phyloP scores from a whole-genome alignment of 495 filamentous ascomycete species.

The Talaromyces stipitatus region DNA sequence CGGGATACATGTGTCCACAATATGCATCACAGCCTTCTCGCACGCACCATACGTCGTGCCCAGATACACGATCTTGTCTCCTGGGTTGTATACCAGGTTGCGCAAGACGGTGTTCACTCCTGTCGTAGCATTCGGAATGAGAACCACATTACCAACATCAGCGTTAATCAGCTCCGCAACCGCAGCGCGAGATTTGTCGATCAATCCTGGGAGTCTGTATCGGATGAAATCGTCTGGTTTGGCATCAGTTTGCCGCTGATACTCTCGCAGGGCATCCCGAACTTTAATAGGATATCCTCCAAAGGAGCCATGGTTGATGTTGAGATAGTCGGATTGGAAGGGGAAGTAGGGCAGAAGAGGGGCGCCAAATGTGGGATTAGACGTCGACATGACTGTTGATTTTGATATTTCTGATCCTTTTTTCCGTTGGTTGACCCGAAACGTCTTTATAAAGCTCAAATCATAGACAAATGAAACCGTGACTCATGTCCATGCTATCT shows the following conservation, averaged over 20 bases:
- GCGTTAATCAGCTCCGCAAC: constrained; percentile 56
- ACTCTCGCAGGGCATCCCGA: constrained; percentile 41
- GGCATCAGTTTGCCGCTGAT: constrained; percentile 51
- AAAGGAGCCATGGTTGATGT: constrained; percentile 53
- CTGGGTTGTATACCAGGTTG: constrained; percentile 48
- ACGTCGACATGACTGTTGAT: neutral
- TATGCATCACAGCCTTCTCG: constrained; percentile 57
- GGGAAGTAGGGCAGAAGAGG: neutral
- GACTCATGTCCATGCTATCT: neutral
- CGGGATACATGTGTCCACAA: constrained; percentile 45
- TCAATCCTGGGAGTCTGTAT: constrained; percentile 47
- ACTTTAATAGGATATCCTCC: constrained; percentile 58
- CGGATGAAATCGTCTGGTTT: constrained; percentile 63
- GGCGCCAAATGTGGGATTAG: neutral
- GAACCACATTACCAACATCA: constrained; percentile 53
- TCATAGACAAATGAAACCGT: neutral
- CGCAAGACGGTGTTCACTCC: constrained; percentile 70
- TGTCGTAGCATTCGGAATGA: constrained; percentile 66
- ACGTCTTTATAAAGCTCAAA: neutral
- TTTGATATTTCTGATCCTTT: neutral
- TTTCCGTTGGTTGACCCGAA: neutral
- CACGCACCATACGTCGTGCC: constrained; percentile 64
- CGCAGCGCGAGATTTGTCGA: constrained; percentile 55
- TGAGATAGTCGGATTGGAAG: neutral
- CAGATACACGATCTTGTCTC: constrained; percentile 54